Evolutionary conservation across 345 rosid genomes (phyloP).

Genomic region (Gossypium longicalyx): DNA sequence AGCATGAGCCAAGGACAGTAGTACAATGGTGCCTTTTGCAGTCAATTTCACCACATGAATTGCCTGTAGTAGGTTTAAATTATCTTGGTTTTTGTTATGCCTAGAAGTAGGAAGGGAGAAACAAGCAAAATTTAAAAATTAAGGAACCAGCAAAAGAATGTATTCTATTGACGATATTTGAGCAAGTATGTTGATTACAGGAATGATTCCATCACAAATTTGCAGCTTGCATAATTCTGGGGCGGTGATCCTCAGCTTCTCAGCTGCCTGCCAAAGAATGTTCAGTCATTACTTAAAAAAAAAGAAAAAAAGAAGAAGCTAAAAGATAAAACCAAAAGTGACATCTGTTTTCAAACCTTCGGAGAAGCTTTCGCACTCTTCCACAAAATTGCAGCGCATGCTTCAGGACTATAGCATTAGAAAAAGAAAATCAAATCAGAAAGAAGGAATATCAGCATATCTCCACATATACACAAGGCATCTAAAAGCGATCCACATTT

Average conservation of each 20-base stretch:
- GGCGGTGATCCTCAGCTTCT: slow-evolving; percentile 81
- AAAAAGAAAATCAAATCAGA: slow-evolving; percentile 8
- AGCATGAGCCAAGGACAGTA: not conserved
- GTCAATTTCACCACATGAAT: not conserved
- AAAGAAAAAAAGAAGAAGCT: not conserved
- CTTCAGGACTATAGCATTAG: slow-evolving; percentile 71
- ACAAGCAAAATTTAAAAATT: not conserved
- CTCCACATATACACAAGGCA: not conserved
- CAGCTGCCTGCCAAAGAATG: slow-evolving; percentile 70
- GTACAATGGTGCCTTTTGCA: not conserved
- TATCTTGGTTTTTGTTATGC: not conserved
- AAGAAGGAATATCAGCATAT: slow-evolving; percentile 9
- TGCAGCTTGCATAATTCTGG: slow-evolving; percentile 62
- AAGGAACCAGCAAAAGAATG: not conserved
- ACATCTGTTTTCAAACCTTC: slow-evolving; percentile 44
- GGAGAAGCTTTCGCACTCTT: slow-evolving; percentile 89
- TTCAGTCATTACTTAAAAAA: not conserved
- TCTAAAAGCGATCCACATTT: not conserved
- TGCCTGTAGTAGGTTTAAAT: not conserved
- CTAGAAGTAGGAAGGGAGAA: slow-evolving; percentile 1
- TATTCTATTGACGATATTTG: slow-evolving; percentile 5
- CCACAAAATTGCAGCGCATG: slow-evolving; percentile 96
- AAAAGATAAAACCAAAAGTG: slow-evolving; percentile 12
- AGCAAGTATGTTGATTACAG: slow-evolving; percentile 41
- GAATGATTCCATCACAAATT: slow-evolving; percentile 84